A percentile compares a stretch with the other conserved stretches of the same genome.
Conservation (phyloP, 2,329 filamentous ascomycete species). For the Trichoderma semiorbis region DNA sequence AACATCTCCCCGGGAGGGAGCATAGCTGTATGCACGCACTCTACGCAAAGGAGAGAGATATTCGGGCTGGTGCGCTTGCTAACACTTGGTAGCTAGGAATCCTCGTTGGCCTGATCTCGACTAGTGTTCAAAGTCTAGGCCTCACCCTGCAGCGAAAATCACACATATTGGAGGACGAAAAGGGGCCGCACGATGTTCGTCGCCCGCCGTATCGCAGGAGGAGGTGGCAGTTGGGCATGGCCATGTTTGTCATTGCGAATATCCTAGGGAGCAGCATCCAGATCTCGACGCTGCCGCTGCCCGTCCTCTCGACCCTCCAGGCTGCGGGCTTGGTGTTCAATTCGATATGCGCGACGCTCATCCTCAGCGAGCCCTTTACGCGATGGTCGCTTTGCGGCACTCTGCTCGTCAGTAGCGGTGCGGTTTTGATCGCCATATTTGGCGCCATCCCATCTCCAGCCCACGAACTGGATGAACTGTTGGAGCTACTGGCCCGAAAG, state of each 20-base stretch:
- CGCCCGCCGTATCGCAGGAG: slow-evolving; percentile 85
- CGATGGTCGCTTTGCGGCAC: slow-evolving; percentile 90
- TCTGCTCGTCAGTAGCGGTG: slow-evolving; percentile 78
- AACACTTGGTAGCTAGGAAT: slow-evolving; percentile 69
- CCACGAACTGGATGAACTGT: slow-evolving; percentile 78
- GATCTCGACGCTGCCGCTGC: slow-evolving; percentile 91
- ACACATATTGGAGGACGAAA: slow-evolving; percentile 95
- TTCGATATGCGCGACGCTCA: slow-evolving; percentile 91
- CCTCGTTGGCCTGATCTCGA: slow-evolving; percentile 87
- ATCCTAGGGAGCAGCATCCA: slow-evolving; percentile 93
- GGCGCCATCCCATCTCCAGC: slow-evolving; percentile 91
- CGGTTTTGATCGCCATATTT: slow-evolving; percentile 89
- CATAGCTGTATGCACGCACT: slow-evolving; percentile 59
- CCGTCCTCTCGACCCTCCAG: slow-evolving; percentile 91
- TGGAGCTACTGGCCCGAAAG: slow-evolving; percentile 67
- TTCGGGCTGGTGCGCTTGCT: slow-evolving; percentile 23
- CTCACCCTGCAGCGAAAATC: slow-evolving; percentile 96
- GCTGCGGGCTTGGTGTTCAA: slow-evolving; percentile 97
- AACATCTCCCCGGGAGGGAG: slow-evolving; percentile 74
- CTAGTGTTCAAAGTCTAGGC: slow-evolving; percentile 90
- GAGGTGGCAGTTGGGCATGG: slow-evolving; percentile 96
- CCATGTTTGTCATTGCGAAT: slow-evolving; percentile 94
- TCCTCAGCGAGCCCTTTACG: slow-evolving; percentile 91
- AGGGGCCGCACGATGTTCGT: slow-evolving; percentile 71
- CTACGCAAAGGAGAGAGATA: not conserved